Base-by-base conservation (phyloP, 1,284 basidiomycete species). In the Wallemia mellicola region DNA sequence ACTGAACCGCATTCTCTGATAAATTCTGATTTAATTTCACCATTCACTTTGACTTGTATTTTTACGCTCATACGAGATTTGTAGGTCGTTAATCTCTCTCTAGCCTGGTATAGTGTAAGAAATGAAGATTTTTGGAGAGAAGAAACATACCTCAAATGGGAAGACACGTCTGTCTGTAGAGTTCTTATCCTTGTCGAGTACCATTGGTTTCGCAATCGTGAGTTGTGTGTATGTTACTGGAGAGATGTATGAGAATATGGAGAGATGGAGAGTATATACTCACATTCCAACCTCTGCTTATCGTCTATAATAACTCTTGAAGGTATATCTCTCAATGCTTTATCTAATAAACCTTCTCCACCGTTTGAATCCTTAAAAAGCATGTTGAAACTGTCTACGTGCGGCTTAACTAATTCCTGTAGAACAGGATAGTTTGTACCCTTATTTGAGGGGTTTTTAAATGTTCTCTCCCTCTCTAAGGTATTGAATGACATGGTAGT, bases 341-440 rank as follows among this genome's bases (percentile, higher is more conserved):
- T 73, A 61, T 80, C 80, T 14, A 99, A 71, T 14, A 98, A 70
- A 0, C 94, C 94, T 25, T 75, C 76, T 2, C 82, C 83, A 59
- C 86, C 80, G 3, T 79, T 81, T 59, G 80, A 83, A 65, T 86
- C 85, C 65, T 92, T 86, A 67, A 94, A 87, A 28, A 99, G 76
- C 14, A 88, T 82, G 70, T 98, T 94, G 76, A 99, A 98, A 54
- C 86, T 89, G 70, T 96, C 85, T 63, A 98, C 79, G 68, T 95
- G 91, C 11, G 94, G 94, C 27, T 79, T 76, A 60, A 95, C 86
- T 65, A 98, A 86, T 71, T 94, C 86, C 65, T 92, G 87, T 60
- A 98, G 76, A 60, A 86, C 84, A 19, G 81, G 80, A 61, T 86
- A 80, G 19, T 81, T 79, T 33, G 82, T 77, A 24, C 77, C 78